A percentile compares a stretch with the other conserved stretches of the same genome.
Evolutionary conservation across 116 monocot species (phyloP).

Genomic region (Papilionanthe hybrid): DNA sequence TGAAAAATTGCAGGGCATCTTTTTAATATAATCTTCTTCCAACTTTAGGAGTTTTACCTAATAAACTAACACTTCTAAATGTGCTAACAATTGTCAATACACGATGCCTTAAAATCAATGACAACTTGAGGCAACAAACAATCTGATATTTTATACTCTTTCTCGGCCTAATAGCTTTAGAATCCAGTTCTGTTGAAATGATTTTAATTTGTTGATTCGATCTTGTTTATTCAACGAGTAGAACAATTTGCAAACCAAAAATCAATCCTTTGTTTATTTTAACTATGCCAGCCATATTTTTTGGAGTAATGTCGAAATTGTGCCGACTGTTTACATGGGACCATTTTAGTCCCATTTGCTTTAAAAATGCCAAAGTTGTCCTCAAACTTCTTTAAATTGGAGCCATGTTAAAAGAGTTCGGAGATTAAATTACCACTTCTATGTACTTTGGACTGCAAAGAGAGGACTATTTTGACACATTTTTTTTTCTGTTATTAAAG

Average conservation of each 20-base stretch:
- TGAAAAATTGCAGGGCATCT: too few species aligned
- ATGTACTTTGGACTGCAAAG: too few species aligned
- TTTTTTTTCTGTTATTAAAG: neutral
- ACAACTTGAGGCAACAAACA: neutral
- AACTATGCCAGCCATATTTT: neutral
- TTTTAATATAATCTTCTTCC: too few species aligned
- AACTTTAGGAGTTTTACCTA: neutral
- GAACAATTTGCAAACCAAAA: neutral
- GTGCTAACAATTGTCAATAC: neutral
- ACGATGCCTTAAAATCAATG: neutral
- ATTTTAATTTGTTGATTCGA: neutral
- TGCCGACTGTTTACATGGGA: too few species aligned
- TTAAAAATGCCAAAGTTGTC: too few species aligned
- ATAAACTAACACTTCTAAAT: neutral
- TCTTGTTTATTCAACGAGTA: neutral
- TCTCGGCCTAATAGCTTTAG: neutral
- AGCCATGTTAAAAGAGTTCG: too few species aligned
- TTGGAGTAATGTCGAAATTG: too few species aligned
- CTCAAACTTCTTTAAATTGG: too few species aligned
- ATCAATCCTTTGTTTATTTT: neutral
- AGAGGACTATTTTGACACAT: neutral
- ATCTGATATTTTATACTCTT: neutral
- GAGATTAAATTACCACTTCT: too few species aligned
- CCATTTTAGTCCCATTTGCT: too few species aligned
- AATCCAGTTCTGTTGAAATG: neutral